These are phyloP conservation scores for Pyrenopolyporus hunteri DNA, from an alignment of 495 filamentous ascomycete species.

Conservation along the genomic window DNA sequence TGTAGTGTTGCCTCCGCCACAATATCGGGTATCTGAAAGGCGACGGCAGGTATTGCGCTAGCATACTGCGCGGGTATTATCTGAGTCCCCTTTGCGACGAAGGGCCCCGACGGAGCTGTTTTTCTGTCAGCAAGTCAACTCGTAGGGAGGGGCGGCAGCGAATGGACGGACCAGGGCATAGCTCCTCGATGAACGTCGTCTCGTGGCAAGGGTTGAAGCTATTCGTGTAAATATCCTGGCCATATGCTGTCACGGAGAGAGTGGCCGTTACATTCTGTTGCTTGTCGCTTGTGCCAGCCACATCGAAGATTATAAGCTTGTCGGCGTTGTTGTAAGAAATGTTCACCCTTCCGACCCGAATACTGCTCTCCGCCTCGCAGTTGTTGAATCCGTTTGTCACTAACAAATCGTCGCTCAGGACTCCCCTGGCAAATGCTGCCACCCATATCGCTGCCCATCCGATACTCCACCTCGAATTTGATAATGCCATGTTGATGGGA, in stretches of 20 bases:
- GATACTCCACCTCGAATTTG: slow-evolving; percentile 39
- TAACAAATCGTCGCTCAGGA: slow-evolving; percentile 71
- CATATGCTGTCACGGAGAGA: slow-evolving; percentile 84
- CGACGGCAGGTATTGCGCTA: slow-evolving; percentile 82
- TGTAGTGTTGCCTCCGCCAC: slow-evolving; percentile 84
- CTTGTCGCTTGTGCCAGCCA: slow-evolving; percentile 75
- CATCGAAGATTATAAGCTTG: slow-evolving; percentile 78
- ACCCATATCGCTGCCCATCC: slow-evolving; percentile 46
- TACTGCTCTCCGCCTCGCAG: slow-evolving; percentile 69
- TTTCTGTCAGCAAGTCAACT: slow-evolving; percentile 40
- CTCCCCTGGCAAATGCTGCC: slow-evolving; percentile 43
- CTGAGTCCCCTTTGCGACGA: slow-evolving; percentile 73
- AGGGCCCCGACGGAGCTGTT: slow-evolving; percentile 74
- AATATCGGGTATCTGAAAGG: slow-evolving; percentile 89
- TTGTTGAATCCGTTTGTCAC: slow-evolving; percentile 79
- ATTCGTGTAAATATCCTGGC: slow-evolving; percentile 78
- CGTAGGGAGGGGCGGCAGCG: not conserved
- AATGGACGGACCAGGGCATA: slow-evolving; percentile 78
- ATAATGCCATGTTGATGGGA: slow-evolving; percentile 31
- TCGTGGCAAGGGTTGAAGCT: slow-evolving; percentile 80
- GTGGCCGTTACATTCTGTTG: slow-evolving; percentile 81
- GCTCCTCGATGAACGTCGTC: slow-evolving; percentile 66
- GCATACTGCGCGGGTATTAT: slow-evolving; percentile 72
- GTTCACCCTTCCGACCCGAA: slow-evolving; percentile 75
- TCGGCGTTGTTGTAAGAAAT: slow-evolving; percentile 78